These are phyloP conservation scores for Cyberlindnera americana DNA, from an alignment of 805 yeast species.

Conservation along the genomic window DNA sequence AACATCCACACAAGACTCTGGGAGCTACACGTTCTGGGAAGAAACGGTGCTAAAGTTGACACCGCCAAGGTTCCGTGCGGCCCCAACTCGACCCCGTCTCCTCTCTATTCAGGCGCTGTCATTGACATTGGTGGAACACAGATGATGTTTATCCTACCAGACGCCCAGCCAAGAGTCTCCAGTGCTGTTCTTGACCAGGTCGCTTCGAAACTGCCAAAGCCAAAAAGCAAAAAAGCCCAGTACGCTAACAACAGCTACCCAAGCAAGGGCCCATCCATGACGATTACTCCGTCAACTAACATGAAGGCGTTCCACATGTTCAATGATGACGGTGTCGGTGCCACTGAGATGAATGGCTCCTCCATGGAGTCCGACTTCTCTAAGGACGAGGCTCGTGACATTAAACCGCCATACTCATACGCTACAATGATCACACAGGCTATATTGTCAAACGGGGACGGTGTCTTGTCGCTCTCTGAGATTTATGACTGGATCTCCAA, in stretches of 20 bases:
- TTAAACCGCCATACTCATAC: slow-evolving; percentile 95
- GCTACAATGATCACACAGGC: slow-evolving; percentile 99
- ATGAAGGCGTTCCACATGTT: slow-evolving; percentile 54
- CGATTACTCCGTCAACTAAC: slow-evolving; percentile 11
- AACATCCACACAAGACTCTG: slow-evolving; percentile 73
- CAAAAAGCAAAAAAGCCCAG: slow-evolving; percentile 21
- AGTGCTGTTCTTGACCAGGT: slow-evolving; percentile 31
- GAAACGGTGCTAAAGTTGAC: slow-evolving; percentile 93
- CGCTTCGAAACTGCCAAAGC: slow-evolving; percentile 31
- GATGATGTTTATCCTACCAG: slow-evolving; percentile 98
- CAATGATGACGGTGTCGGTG: slow-evolving; percentile 31
- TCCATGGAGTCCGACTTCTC: slow-evolving; percentile 56
- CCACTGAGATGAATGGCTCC: slow-evolving; percentile 3
- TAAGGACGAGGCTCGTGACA: slow-evolving; percentile 85
- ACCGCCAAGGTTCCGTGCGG: slow-evolving; percentile 48
- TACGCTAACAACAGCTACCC: slow-evolving; percentile 11
- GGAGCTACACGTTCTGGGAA: slow-evolving; percentile 80
- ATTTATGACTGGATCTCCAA: slow-evolving; percentile 87
- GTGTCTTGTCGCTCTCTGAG: slow-evolving; percentile 84
- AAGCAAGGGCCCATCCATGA: slow-evolving; percentile 12
- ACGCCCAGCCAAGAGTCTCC: slow-evolving; percentile 69
- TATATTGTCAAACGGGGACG: slow-evolving; percentile 81
- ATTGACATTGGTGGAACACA: slow-evolving; percentile 96
- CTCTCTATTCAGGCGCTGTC: slow-evolving; percentile 81
- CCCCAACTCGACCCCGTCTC: slow-evolving; percentile 42